A percentile compares a stretch with the other conserved stretches of the same genome.
Conservation (phyloP, 257 asterid species). For the Nicotiana attenuata region DNA sequence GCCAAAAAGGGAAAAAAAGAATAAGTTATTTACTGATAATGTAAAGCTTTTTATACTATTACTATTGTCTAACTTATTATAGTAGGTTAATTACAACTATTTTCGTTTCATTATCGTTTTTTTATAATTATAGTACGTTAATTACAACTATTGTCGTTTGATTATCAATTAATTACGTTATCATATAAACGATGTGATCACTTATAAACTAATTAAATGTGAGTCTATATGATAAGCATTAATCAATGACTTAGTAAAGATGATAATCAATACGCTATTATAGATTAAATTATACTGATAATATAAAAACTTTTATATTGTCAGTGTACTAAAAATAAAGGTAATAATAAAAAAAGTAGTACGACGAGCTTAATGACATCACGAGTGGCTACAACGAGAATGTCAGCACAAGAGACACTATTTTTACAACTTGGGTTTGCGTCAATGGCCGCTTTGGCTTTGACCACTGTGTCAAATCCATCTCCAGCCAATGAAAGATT, state of each 20-base stretch:
- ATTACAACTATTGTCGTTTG: too few species aligned
- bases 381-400: conserved; percentile 75
- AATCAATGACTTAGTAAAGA: neutral
- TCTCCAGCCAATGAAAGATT: conserved; percentile 84
- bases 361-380: conserved; percentile 68
- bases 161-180: too few species aligned
- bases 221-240: neutral
- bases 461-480: conserved; percentile 78
- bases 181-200: too few species aligned
- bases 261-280: neutral
- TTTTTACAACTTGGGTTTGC: conserved; percentile 47
- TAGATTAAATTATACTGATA: neutral
- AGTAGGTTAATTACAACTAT: too few species aligned
- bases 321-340: too few species aligned
- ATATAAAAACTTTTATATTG: neutral
- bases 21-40: too few species aligned
- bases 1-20: neutral
- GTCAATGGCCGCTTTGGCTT: conserved; percentile 78
- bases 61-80: too few species aligned
- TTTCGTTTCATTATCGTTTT: too few species aligned
- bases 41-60: too few species aligned
- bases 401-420: conserved; percentile 85
- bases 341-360: too few species aligned
- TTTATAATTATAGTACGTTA: too few species aligned
- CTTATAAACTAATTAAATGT: too few species aligned